phyloP scores from a whole-genome alignment of 2,329 filamentous ascomycete species.

The Mycosphaerella sp. region DNA sequence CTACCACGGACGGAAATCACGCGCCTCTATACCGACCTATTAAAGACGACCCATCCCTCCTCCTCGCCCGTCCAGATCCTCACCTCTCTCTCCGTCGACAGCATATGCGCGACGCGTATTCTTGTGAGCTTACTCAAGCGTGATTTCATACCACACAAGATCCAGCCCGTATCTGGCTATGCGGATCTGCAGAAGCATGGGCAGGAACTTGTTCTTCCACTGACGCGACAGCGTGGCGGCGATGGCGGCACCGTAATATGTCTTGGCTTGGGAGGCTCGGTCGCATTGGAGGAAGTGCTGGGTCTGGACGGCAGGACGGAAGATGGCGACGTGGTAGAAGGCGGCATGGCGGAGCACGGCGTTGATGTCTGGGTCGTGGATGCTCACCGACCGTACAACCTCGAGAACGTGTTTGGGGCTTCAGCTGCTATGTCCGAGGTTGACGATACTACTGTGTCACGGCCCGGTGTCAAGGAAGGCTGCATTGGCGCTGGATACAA shows the following conservation, averaged over 20 bases:
- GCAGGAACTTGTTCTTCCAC: slow-evolving; percentile 69
- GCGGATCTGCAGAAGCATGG: slow-evolving; percentile 77
- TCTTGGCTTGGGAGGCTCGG: slow-evolving; percentile 83
- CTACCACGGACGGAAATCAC: slow-evolving; percentile 83
- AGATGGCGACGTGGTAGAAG: slow-evolving; percentile 42
- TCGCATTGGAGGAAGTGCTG: slow-evolving; percentile 75
- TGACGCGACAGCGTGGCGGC: slow-evolving; percentile 80
- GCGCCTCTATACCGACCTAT: slow-evolving; percentile 84
- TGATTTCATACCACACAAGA: slow-evolving; percentile 97
- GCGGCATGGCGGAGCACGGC: slow-evolving; percentile 55
- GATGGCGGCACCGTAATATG: slow-evolving; percentile 86
- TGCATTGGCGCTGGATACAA: slow-evolving; percentile 66
- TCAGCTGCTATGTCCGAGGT: slow-evolving; percentile 33
- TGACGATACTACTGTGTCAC: slow-evolving; percentile 40
- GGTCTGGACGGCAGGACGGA: slow-evolving; percentile 59
- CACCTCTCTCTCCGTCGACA: slow-evolving; percentile 88
- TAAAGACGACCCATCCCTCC: slow-evolving; percentile 78
- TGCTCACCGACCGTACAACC: slow-evolving; percentile 85
- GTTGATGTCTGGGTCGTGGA: slow-evolving; percentile 96
- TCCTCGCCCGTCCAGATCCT: slow-evolving; percentile 88
- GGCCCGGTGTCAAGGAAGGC: slow-evolving; percentile 64
- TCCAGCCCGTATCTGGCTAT: slow-evolving; percentile 91
- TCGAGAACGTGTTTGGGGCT: slow-evolving; percentile 77
- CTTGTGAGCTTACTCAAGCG: slow-evolving; percentile 88
- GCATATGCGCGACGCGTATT: slow-evolving; percentile 91